Conservation (phyloP, 2,329 filamentous ascomycete genomes). For the Arachnomyces sp. region DNA sequence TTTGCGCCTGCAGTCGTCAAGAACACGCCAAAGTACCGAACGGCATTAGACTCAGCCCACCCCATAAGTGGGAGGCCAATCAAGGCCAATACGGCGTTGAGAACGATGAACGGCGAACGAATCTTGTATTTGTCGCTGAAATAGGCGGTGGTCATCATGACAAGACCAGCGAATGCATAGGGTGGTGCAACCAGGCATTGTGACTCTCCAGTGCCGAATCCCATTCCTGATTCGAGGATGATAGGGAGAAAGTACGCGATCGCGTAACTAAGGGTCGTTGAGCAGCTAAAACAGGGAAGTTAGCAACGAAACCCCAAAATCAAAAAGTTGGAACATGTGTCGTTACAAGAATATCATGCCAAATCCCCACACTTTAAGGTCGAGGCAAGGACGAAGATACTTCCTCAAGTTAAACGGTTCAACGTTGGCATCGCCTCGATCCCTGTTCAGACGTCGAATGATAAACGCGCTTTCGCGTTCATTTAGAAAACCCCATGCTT, state of each 20-base stretch:
- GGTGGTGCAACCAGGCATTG: constrained; percentile 63
- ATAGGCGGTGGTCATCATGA: constrained; percentile 51
- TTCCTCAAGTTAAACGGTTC: constrained; percentile 35
- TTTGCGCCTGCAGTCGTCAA: constrained; percentile 62
- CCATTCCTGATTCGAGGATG: constrained; percentile 52
- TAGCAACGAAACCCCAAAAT: background rate
- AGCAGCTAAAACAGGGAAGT: constrained; percentile 44
- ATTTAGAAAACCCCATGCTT: constrained; percentile 30
- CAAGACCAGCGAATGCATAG: constrained; percentile 52
- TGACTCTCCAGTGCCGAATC: constrained; percentile 52
- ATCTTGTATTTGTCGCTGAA: constrained; percentile 54
- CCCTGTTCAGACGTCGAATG: constrained; percentile 39
- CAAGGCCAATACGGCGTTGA: constrained; percentile 55
- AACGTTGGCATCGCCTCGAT: constrained; percentile 39
- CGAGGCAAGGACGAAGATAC: constrained; percentile 34
- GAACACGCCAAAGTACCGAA: constrained; percentile 63
- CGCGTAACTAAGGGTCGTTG: constrained; percentile 61
- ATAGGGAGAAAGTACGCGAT: constrained; percentile 67
- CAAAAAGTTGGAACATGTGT: background rate
- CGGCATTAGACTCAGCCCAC: constrained; percentile 44
- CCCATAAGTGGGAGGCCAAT: constrained; percentile 62
- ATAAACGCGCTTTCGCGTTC: constrained; percentile 38
- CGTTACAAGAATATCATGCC: constrained; percentile 36
- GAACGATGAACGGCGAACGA: constrained; percentile 55
- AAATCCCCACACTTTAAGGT: constrained; percentile 43